Percentiles rank a stretch among this genome's conserved stretches.
Evolutionary conservation across 352 stramenopile species (phyloP).

Genomic region (Globisporangium orthogonon): DNA sequence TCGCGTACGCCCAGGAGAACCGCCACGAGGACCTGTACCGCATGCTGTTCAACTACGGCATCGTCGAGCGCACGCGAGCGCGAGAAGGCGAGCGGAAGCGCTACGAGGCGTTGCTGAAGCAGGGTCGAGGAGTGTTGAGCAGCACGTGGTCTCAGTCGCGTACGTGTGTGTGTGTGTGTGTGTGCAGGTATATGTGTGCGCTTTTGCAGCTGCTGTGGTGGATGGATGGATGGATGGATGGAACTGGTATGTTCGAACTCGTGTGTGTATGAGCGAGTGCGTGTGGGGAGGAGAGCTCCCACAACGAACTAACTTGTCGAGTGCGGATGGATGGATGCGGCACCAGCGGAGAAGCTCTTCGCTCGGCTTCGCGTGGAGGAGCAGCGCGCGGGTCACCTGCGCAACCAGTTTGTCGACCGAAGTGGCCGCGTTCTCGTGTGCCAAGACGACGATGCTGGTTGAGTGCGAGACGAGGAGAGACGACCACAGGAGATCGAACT

Average conservation of each 20-base stretch:
- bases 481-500: too few relatives aligned
- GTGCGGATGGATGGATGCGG: neutral
- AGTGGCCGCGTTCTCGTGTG: constrained; percentile 46
- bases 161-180: too few relatives aligned
- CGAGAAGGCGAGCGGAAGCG: constrained; percentile 26
- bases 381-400: constrained; percentile 37
- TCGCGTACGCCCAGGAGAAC: constrained; percentile 33
- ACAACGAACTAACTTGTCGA: too few relatives aligned
- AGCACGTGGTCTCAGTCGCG: constrained; percentile 45
- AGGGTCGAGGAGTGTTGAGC: constrained; percentile 34
- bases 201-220: neutral
- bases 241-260: too few relatives aligned
- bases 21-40: constrained; percentile 27
- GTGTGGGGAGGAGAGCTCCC: neutral
- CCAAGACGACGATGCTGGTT: constrained; percentile 26
- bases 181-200: too few relatives aligned
- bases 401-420: constrained; percentile 54
- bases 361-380: constrained; percentile 39
- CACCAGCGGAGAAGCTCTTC: constrained; percentile 38
- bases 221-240: too few relatives aligned
- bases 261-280: too few relatives aligned
- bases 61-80: constrained; percentile 28
- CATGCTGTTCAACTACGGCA: constrained; percentile 33
- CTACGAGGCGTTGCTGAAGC: constrained; percentile 22
- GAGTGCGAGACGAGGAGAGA: too few relatives aligned